Conservation (phyloP, 306 rosid species). For the Gleditsia sinensis region DNA sequence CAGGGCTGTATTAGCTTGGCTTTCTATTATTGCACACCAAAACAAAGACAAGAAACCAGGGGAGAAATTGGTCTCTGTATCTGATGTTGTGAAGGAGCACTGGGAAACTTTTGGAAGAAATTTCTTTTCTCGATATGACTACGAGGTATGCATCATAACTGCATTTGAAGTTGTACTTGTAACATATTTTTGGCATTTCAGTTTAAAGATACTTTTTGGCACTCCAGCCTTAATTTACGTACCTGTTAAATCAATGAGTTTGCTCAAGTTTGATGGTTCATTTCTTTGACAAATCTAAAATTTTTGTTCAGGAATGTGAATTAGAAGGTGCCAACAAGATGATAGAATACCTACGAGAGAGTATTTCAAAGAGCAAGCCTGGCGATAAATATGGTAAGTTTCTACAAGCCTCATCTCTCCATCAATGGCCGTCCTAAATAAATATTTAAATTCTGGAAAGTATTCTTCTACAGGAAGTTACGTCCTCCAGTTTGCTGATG, state of each 20-base stretch:
- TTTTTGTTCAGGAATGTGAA: constrained; percentile 78
- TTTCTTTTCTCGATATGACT: constrained; percentile 94
- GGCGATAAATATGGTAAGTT: constrained; percentile 87
- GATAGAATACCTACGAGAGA: constrained; percentile 73
- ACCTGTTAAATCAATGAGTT: neutral
- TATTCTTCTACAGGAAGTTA: constrained; percentile 65
- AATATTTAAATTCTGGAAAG: constrained; percentile 20
- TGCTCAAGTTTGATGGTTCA: constrained; percentile 26
- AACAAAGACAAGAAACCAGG: constrained; percentile 86
- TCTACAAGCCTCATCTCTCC: constrained; percentile 11
- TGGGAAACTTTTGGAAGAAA: constrained; percentile 96
- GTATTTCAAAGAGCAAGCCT: constrained; percentile 61
- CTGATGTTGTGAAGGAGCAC: constrained; percentile 79
- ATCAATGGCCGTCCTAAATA: constrained; percentile 9
- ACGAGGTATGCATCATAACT: constrained; percentile 58
- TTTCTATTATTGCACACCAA: constrained; percentile 80
- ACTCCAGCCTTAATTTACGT: constrained; percentile 19
- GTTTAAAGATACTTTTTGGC: neutral
- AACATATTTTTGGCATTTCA: neutral
- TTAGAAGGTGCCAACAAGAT: constrained; percentile 91
- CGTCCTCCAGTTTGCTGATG: constrained; percentile 87
- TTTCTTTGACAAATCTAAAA: constrained; percentile 23
- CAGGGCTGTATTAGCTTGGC: constrained; percentile 99
- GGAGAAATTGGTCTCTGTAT: constrained; percentile 81
- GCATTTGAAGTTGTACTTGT: constrained; percentile 22